These are phyloP conservation scores for Coemansia umbellata DNA, from an alignment of 192 early-diverging fungal species.

Conservation along the genomic window DNA sequence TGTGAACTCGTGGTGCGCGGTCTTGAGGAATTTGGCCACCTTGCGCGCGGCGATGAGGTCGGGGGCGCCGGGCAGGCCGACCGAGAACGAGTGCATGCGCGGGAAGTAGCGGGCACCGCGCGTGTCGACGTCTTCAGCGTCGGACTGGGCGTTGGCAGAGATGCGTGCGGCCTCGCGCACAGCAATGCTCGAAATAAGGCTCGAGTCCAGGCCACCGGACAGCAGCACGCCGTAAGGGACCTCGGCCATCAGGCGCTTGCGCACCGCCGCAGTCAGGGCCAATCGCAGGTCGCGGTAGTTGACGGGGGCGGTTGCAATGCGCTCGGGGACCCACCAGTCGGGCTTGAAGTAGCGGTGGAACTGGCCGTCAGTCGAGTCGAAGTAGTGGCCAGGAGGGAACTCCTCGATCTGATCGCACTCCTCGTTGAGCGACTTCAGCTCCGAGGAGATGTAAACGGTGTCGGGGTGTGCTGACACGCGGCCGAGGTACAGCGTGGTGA, in stretches of 20 bases:
- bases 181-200: conserved; percentile 92
- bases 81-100: conserved; percentile 95
- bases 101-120: conserved; percentile 73
- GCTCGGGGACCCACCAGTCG: conserved; percentile 71
- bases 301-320: conserved; percentile 32
- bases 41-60: conserved; percentile 86
- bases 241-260: conserved; percentile 96
- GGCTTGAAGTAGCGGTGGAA: conserved; percentile 88
- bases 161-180: conserved; percentile 76
- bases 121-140: conserved; percentile 59
- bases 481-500: conserved; percentile 97
- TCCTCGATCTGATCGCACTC: conserved; percentile 96
- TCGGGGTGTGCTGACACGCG: conserved; percentile 77
- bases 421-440: conserved; percentile 94
- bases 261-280: conserved; percentile 79
- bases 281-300: conserved; percentile 71
- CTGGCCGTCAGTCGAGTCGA: conserved; percentile 71
- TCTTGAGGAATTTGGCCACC: conserved; percentile 87
- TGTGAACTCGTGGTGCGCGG: conserved; percentile 93
- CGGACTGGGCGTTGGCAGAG: conserved; percentile 47
- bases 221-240: conserved; percentile 97
- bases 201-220: conserved; percentile 92
- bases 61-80: conserved; percentile 90
- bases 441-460: conserved; percentile 89
- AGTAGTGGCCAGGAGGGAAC: conserved; percentile 97